Percentiles rank a stretch among this genome's conserved stretches.
Evolutionary conservation across 495 filamentous ascomycete genomes (phyloP).

Genomic region (Aspergillus homomorphus): DNA sequence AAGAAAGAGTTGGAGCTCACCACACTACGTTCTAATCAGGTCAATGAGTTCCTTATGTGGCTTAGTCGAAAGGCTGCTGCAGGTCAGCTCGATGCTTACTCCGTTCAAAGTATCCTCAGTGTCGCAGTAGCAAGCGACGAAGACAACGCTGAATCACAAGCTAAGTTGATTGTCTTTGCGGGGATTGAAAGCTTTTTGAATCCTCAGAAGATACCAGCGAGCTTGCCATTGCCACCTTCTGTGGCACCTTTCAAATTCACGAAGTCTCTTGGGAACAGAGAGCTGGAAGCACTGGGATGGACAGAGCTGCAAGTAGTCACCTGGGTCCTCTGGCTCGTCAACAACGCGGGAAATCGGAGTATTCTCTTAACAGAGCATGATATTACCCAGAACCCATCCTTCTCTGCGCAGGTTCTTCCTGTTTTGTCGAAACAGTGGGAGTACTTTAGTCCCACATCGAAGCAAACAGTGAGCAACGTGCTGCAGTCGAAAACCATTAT

Average conservation of each 20-base stretch:
- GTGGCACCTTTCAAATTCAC: conserved; percentile 83
- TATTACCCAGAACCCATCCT: conserved; percentile 66
- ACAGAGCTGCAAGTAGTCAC: conserved; percentile 72
- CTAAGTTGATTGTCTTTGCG: conserved; percentile 71
- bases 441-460: conserved; percentile 59
- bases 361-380: conserved; percentile 51
- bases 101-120: conserved; percentile 64
- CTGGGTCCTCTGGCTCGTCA: conserved; percentile 78
- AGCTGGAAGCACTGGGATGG: conserved; percentile 81
- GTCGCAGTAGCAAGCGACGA: conserved; percentile 77
- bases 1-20: conserved; percentile 71
- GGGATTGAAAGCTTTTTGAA: conserved; percentile 71
- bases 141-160: conserved; percentile 54
- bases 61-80: conserved; percentile 61
- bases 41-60: conserved; percentile 82
- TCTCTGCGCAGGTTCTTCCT: conserved; percentile 73
- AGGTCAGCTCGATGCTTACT: conserved; percentile 62
- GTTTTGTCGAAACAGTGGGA: conserved; percentile 90
- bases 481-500: conserved; percentile 71
- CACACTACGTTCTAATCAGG: conserved; percentile 69
- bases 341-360: conserved; percentile 49
- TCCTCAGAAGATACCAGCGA: conserved; percentile 68
- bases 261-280: conserved; percentile 52
- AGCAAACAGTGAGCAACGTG: conserved; percentile 58
- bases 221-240: conserved; percentile 77